These are phyloP conservation scores for Eucalyptus pauciflora DNA, from an alignment of 345 rosid genomes.

Conservation along the genomic window DNA sequence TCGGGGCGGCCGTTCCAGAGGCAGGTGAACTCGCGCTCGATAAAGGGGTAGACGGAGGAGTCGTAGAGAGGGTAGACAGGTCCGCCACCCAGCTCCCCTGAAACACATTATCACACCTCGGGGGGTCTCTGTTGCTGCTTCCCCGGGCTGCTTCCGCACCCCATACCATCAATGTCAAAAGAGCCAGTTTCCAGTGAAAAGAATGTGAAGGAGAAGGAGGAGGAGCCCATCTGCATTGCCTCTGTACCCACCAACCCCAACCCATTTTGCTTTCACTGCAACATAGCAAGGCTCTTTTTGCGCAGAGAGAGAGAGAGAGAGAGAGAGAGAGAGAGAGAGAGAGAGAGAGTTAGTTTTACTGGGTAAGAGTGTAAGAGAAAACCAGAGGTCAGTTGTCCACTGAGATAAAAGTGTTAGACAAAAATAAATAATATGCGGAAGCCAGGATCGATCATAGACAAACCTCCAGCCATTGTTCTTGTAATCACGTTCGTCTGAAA, in stretches of 20 bases:
- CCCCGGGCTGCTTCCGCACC: neutral
- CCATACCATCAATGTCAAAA: neutral
- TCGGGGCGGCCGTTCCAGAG: slow-evolving; percentile 58
- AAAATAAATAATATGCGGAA: no score
- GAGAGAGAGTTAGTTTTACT: no score
- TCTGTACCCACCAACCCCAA: neutral
- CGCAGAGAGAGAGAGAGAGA: neutral
- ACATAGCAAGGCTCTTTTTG: neutral
- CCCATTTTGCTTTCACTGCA: neutral
- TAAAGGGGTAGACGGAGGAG: slow-evolving; percentile 44
- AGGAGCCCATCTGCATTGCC: no score
- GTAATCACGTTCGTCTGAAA: no score
- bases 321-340: neutral
- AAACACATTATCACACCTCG: no score
- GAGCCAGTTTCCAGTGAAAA: neutral
- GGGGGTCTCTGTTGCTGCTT: no score
- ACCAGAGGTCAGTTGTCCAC: neutral
- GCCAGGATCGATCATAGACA: no score
- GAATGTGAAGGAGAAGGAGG: neutral
- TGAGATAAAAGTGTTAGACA: no score
- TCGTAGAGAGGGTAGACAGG: slow-evolving; percentile 41
- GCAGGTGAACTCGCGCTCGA: slow-evolving; percentile 48
- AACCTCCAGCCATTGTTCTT: no score
- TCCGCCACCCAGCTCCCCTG: slow-evolving; percentile 52
- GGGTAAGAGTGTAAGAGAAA: no score